Conservation (phyloP, 2,329 filamentous ascomycete species). For the Exophiala bonariae region DNA sequence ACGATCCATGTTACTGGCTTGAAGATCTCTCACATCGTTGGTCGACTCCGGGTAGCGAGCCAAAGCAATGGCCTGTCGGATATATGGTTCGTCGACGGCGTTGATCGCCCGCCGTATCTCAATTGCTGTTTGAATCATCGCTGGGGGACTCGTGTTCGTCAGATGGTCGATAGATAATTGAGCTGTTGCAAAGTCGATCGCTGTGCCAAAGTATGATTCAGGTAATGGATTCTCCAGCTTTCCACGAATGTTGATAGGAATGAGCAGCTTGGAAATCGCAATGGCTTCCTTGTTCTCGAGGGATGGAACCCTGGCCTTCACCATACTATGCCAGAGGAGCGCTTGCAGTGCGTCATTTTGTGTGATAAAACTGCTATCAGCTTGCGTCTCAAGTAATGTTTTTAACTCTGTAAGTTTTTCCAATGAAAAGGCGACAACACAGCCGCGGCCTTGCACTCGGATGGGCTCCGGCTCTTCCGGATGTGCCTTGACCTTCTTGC, state of each 20-base stretch:
- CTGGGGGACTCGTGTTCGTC: conserved; percentile 19
- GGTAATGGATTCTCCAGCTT: conserved; percentile 38
- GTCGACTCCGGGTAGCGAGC: conserved; percentile 19
- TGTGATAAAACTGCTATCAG: conserved; percentile 12
- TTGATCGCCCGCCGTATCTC: conserved; percentile 36
- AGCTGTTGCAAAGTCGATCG: conserved; percentile 38
- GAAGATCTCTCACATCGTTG: conserved; percentile 25
- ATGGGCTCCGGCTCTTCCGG: background rate
- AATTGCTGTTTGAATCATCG: conserved; percentile 36
- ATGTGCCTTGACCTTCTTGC: conserved; percentile 9
- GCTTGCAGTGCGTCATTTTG: conserved; percentile 30
- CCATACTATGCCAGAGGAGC: conserved; percentile 37
- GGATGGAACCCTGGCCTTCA: conserved; percentile 33
- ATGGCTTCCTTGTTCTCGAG: conserved; percentile 30
- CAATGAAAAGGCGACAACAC: conserved; percentile 22
- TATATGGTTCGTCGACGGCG: conserved; percentile 34
- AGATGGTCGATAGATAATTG: conserved; percentile 29
- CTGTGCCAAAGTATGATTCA: conserved; percentile 40
- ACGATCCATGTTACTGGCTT: conserved; percentile 29
- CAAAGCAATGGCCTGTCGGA: conserved; percentile 26
- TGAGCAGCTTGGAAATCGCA: conserved; percentile 37
- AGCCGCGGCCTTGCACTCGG: conserved; percentile 23
- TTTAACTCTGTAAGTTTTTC: conserved; percentile 14
- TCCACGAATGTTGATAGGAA: conserved; percentile 40
- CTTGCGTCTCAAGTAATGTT: conserved; percentile 5